phyloP scores from a whole-genome alignment of 495 filamentous ascomycete species.

The Penicillium antarcticum region DNA sequence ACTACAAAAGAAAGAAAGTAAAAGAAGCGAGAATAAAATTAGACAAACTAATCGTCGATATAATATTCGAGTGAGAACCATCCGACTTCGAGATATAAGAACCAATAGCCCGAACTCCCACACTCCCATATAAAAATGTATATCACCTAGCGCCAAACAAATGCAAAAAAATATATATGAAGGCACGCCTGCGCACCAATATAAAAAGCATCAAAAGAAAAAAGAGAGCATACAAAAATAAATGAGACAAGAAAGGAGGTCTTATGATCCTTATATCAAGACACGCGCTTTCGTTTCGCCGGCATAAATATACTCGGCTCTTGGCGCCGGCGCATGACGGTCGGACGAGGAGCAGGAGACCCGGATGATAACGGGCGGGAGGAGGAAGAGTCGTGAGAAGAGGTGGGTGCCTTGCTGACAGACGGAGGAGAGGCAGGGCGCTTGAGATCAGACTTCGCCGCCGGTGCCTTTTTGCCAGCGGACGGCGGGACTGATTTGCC shows the following conservation, averaged over 20 bases:
- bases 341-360: constrained; percentile 16
- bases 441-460: constrained; percentile 3
- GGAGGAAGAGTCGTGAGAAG: neutral
- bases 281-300: constrained; percentile 32
- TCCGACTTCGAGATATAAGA: too few relatives aligned
- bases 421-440: constrained; percentile 12
- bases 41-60: too few relatives aligned
- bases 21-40: too few relatives aligned
- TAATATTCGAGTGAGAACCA: too few relatives aligned
- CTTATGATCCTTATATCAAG: constrained; percentile 1
- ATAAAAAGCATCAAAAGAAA: neutral
- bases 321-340: constrained; percentile 30
- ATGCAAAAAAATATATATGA: too few relatives aligned
- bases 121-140: too few relatives aligned
- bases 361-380: neutral
- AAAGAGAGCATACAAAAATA: neutral
- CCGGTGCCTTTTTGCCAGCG: constrained; percentile 3
- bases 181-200: neutral
- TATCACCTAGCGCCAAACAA: too few relatives aligned
- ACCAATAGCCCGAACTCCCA: too few relatives aligned
- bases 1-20: too few relatives aligned
- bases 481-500: constrained; percentile 11
- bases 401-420: neutral
- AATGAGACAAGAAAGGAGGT: neutral
- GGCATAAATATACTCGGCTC: constrained; percentile 39